A percentile compares a stretch with the other conserved stretches of the same genome.
These are phyloP conservation scores for Tulasnella sp. DNA, from an alignment of 768 basidiomycete species.

Conservation along the genomic window DNA sequence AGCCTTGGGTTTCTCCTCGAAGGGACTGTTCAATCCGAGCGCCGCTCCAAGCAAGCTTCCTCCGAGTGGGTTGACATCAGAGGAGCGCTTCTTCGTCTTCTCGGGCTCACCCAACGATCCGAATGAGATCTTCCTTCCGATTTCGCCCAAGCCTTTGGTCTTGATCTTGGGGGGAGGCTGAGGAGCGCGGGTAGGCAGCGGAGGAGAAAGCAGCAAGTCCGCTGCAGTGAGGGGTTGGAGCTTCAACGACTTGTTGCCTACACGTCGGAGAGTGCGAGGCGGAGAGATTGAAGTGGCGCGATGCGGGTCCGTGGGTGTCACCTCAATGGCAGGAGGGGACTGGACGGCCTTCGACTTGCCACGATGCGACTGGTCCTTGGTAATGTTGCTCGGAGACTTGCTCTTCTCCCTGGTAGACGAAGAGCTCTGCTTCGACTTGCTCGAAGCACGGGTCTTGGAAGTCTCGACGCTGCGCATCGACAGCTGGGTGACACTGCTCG, in stretches of 20 bases:
- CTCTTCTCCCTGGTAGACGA: neutral
- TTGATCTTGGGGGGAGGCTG: neutral
- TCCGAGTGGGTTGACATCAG: neutral
- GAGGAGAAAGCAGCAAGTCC: constrained; percentile 7
- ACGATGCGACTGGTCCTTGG: neutral
- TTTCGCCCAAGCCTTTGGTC: constrained; percentile 5
- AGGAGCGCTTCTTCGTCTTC: neutral
- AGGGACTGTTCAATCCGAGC: constrained; percentile 23
- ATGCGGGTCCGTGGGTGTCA: neutral
- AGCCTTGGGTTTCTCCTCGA: constrained; percentile 21
- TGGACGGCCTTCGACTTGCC: constrained; percentile 8
- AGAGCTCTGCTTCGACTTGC: neutral
- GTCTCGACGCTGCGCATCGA: constrained; percentile 19
- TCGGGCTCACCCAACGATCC: constrained; percentile 13
- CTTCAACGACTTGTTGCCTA: constrained; percentile 29
- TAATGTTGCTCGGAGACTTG: neutral
- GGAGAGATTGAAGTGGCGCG: constrained; percentile 1
- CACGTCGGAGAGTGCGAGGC: constrained; percentile 28
- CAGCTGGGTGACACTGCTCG: neutral
- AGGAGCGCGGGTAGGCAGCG: neutral
- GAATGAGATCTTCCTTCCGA: constrained; percentile 25
- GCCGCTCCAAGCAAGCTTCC: constrained; percentile 20
- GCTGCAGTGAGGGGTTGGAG: constrained; percentile 16
- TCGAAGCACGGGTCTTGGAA: neutral
- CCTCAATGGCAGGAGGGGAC: neutral